Evolutionary conservation across 768 basidiomycete genomes (phyloP).

Genomic region (Steccherinum ochraceum): DNA sequence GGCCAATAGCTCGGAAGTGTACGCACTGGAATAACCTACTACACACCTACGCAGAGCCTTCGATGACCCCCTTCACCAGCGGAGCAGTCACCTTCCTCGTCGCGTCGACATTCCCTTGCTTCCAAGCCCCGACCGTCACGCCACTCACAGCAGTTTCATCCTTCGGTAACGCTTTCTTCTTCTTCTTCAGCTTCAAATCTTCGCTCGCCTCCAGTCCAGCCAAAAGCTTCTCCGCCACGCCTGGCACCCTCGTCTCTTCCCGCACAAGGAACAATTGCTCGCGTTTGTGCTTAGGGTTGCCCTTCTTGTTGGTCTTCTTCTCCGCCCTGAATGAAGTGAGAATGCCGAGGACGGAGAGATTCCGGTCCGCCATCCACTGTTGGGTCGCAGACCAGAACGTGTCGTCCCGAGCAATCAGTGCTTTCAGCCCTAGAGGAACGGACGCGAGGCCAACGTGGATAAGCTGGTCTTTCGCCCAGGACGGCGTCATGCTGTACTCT

Average conservation of each 20-base stretch:
- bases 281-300: conserved; percentile 52
- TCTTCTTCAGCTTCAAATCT: conserved; percentile 46
- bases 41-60: too few species aligned
- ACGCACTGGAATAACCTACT: too few species aligned
- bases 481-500: conserved; percentile 56
- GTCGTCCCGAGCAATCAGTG: conserved; percentile 45
- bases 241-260: conserved; percentile 22
- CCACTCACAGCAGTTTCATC: conserved; percentile 28
- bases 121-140: conserved; percentile 36
- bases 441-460: conserved; percentile 76
- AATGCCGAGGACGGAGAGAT: conserved; percentile 66
- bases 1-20: too few species aligned
- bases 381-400: conserved; percentile 34
- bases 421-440: conserved; percentile 64
- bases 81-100: conserved; percentile 68
- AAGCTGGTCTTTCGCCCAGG: conserved; percentile 30
- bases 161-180: conserved; percentile 16
- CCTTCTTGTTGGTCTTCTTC: conserved; percentile 36
- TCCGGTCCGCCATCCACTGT: conserved; percentile 61
- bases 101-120: conserved; percentile 56
- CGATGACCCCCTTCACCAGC: conserved; percentile 53
- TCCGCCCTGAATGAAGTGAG: conserved; percentile 63
- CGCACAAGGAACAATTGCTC: conserved; percentile 66
- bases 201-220: conserved; percentile 50
- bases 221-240: conserved; percentile 45